These are phyloP conservation scores for Candida caryicola DNA, from an alignment of 805 yeast species.

Conservation along the genomic window DNA sequence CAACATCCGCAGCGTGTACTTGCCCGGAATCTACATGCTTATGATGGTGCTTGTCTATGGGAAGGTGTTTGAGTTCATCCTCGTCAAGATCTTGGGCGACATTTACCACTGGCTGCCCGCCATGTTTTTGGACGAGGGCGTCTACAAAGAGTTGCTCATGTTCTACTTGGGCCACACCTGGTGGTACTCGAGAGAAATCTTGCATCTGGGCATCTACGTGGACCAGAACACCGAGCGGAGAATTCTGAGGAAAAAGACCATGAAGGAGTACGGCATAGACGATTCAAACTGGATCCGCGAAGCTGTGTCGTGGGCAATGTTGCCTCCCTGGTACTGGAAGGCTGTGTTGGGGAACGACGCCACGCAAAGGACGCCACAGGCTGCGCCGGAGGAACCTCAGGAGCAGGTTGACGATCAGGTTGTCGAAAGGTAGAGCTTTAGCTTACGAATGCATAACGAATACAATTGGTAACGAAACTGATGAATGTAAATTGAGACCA, in stretches of 20 bases:
- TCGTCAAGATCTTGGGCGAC: constrained; percentile 2
- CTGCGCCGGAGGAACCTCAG: too few relatives aligned
- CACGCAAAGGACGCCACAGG: too few relatives aligned
- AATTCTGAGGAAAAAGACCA: constrained; percentile 11
- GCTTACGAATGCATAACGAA: too few relatives aligned
- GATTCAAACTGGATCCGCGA: constrained; percentile 13
- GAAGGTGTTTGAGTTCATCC: constrained; percentile 6
- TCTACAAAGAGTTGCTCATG: constrained; percentile 10
- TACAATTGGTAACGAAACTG: too few relatives aligned
- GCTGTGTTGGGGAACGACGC: neutral
- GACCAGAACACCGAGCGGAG: constrained; percentile 18
- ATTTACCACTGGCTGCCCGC: neutral
- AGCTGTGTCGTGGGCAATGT: constrained; percentile 12
- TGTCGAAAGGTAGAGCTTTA: too few relatives aligned
- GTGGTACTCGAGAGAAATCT: constrained; percentile 29
- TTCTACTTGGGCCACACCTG: constrained; percentile 27
- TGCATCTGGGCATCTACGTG: constrained; percentile 12
- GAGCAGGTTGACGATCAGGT: too few relatives aligned
- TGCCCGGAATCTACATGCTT: constrained; percentile 29
- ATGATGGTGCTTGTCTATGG: constrained; percentile 6
- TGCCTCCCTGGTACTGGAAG: constrained; percentile 38
- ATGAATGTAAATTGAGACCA: too few relatives aligned
- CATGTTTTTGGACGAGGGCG: constrained; percentile 1
- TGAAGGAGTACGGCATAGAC: constrained; percentile 9
- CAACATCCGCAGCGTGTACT: constrained; percentile 40